A percentile compares a stretch with the other conserved stretches of the same genome.
phyloP scores from a whole-genome alignment of 768 basidiomycete genomes.

The Xerocomus brunneocitrinus region DNA sequence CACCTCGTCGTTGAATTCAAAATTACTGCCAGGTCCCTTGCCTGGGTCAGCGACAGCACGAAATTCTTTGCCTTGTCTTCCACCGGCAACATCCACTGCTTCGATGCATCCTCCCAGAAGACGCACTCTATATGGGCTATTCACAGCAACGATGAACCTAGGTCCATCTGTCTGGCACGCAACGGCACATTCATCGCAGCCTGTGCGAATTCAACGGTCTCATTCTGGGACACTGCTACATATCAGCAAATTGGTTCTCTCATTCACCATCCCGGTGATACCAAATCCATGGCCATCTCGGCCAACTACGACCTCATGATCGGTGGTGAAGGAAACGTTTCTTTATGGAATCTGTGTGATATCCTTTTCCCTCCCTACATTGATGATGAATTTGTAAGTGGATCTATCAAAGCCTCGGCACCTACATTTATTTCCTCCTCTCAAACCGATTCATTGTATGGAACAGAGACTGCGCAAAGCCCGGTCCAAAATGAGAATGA shows the following conservation, averaged over 20 bases:
- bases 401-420: background rate
- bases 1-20: background rate
- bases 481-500: background rate
- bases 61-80: background rate
- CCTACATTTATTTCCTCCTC: background rate
- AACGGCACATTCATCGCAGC: background rate
- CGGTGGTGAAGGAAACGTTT: background rate
- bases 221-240: background rate
- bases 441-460: background rate
- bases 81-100: background rate
- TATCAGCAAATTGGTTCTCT: background rate
- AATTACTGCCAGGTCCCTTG: background rate
- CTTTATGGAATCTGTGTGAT: background rate
- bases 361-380: background rate
- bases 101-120: background rate
- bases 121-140: background rate
- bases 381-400: background rate
- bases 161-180: background rate
- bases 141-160: background rate
- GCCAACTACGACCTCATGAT: constrained; percentile 5
- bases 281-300: background rate
- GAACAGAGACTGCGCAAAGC: background rate
- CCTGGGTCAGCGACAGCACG: background rate
- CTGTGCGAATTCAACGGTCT: background rate
- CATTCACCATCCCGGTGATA: background rate